Evolutionary conservation across 352 stramenopile species (phyloP).

Genomic region (Phytopythium montanum): DNA sequence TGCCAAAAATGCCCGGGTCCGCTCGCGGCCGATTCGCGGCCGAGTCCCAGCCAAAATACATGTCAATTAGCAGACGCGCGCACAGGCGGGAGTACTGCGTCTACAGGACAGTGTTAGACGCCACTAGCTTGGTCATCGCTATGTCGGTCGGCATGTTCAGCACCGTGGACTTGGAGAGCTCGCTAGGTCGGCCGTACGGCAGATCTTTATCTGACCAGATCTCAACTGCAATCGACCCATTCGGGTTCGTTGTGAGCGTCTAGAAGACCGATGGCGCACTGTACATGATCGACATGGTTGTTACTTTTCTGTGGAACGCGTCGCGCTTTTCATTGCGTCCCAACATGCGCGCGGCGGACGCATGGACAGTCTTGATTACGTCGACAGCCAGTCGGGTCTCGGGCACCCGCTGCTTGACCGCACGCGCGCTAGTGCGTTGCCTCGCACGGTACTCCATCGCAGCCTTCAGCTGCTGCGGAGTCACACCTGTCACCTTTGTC

Average conservation of each 20-base stretch:
- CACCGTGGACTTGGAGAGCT: neutral
- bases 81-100: constrained; percentile 10
- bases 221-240: constrained; percentile 14
- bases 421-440: neutral
- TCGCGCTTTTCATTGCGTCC: constrained; percentile 23
- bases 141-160: constrained; percentile 1
- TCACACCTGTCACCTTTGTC: constrained; percentile 6
- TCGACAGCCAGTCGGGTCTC: neutral
- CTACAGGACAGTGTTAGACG: constrained; percentile 5
- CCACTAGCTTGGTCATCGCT: constrained; percentile 1
- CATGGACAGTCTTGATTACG: constrained; percentile 11
- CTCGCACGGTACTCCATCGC: constrained; percentile 2
- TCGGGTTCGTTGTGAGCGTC: constrained; percentile 26
- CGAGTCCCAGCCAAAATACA: constrained; percentile 9
- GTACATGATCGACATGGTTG: constrained; percentile 16
- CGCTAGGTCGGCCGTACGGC: constrained; percentile 5
- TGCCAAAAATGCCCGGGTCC: constrained; percentile 17
- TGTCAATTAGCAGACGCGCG: constrained; percentile 4
- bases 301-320: constrained; percentile 11
- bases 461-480: constrained; percentile 7
- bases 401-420: too few species aligned
- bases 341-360: constrained; percentile 18
- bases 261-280: constrained; percentile 21
- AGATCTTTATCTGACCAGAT: constrained; percentile 17
- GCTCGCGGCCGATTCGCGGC: constrained; percentile 11